phyloP scores from a whole-genome alignment of 805 yeast species.

The Monosporozyma siamensis region DNA sequence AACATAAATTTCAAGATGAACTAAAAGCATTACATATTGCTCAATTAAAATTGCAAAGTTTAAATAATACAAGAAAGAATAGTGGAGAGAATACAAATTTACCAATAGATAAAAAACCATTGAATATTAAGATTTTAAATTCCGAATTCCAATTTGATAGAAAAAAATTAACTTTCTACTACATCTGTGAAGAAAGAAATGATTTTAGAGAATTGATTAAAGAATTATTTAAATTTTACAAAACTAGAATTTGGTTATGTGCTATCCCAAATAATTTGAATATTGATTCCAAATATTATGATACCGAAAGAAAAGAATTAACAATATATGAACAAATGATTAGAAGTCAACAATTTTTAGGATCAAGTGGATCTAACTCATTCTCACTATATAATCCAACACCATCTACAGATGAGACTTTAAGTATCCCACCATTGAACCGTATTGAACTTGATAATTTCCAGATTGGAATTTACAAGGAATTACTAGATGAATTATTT shows the following conservation, averaged over 20 bases:
- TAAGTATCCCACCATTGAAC: constrained; percentile 17
- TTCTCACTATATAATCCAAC: constrained; percentile 3
- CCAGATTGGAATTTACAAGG: constrained; percentile 29
- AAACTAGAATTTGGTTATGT: constrained; percentile 77
- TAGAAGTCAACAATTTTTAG: constrained; percentile 5
- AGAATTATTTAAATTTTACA: constrained; percentile 64
- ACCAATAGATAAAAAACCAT: constrained; percentile 18
- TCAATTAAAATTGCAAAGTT: constrained; percentile 39
- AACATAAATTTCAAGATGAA: constrained; percentile 61
- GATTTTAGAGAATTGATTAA: constrained; percentile 68
- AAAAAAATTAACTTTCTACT: constrained; percentile 66
- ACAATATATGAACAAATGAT: constrained; percentile 25
- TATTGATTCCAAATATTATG: constrained; percentile 26
- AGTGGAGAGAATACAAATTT: not conserved
- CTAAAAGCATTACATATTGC: constrained; percentile 62
- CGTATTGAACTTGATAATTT: constrained; percentile 26
- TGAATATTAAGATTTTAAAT: constrained; percentile 53
- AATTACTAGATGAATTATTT: constrained; percentile 24
- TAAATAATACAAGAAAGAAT: constrained; percentile 9
- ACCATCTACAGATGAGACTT: constrained; percentile 4
- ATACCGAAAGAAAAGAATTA: constrained; percentile 19
- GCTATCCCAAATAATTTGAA: constrained; percentile 42
- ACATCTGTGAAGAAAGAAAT: constrained; percentile 52
- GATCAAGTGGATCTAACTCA: constrained; percentile 10
- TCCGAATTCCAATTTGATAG: constrained; percentile 79